A percentile compares a stretch with the other conserved stretches of the same genome.
Conservation (phyloP, 2,329 filamentous ascomycete genomes). For the Aspergillus novofumigatus region DNA sequence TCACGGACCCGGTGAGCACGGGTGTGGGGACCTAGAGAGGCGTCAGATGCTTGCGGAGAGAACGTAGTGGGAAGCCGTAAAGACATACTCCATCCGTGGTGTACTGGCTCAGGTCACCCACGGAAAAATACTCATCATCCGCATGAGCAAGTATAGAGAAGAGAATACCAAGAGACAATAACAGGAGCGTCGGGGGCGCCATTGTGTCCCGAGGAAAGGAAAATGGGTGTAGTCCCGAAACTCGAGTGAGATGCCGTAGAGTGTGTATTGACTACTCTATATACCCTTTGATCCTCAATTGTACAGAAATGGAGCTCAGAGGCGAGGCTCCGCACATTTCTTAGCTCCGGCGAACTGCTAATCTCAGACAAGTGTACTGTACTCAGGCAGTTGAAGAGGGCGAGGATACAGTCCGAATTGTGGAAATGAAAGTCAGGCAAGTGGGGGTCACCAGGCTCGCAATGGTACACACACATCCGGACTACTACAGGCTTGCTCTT, state of each 20-base stretch:
- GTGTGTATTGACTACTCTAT: neutral
- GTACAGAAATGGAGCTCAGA: neutral
- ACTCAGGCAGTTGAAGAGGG: neutral
- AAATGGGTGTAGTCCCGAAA: neutral
- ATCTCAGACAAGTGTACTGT: neutral
- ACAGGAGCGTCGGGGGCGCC: neutral
- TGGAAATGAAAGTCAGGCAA: neutral
- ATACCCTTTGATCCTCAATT: neutral
- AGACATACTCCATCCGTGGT: constrained; percentile 3
- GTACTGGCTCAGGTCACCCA: constrained; percentile 4
- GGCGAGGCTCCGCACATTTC: neutral
- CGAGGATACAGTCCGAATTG: neutral
- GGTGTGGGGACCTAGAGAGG: constrained; percentile 1
- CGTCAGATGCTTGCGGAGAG: neutral
- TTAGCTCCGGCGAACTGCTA: neutral
- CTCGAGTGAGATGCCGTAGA: neutral
- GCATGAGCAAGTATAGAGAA: neutral
- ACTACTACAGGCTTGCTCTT: no score
- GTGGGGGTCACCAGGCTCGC: neutral
- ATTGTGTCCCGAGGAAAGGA: neutral
- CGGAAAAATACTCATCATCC: constrained; percentile 1
- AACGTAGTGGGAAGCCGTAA: neutral
- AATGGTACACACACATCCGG: neutral
- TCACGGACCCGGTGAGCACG: neutral
- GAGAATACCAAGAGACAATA: neutral